These are phyloP conservation scores for Gamarada debralockiae DNA, from an alignment of 495 filamentous ascomycete species.

Conservation along the genomic window DNA sequence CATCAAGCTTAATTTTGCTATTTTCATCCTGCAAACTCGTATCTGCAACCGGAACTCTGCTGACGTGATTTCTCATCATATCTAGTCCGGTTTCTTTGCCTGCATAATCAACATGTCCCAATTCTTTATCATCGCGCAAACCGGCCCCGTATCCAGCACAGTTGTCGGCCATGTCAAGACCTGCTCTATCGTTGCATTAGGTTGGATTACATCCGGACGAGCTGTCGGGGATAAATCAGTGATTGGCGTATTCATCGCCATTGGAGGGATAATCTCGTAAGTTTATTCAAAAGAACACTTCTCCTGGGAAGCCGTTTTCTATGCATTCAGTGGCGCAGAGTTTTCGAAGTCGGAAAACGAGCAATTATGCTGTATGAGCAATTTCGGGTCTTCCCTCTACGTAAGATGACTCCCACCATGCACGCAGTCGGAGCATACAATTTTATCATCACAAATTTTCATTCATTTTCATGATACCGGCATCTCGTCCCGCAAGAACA, in stretches of 20 bases:
- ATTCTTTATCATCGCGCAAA: constrained; percentile 70
- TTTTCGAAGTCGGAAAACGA: too few relatives aligned
- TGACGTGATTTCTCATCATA: constrained; percentile 9
- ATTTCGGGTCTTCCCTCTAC: too few relatives aligned
- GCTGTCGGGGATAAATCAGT: constrained; percentile 47
- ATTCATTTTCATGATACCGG: too few relatives aligned
- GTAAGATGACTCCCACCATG: too few relatives aligned
- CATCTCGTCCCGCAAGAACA: neutral
- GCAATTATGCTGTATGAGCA: too few relatives aligned
- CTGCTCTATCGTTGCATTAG: constrained; percentile 53
- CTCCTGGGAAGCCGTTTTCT: neutral
- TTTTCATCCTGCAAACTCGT: neutral
- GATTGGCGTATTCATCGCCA: constrained; percentile 48
- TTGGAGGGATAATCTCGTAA: constrained; percentile 53
- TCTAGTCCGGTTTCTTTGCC: constrained; percentile 54
- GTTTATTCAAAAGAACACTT: constrained; percentile 12
- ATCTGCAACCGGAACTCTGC: constrained; percentile 13
- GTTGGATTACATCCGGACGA: constrained; percentile 49
- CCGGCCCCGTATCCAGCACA: constrained; percentile 66
- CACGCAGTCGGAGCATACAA: too few relatives aligned
- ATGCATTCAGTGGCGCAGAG: neutral
- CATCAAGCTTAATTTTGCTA: neutral
- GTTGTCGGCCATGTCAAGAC: constrained; percentile 68
- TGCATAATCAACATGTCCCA: constrained; percentile 69
- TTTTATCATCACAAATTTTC: too few relatives aligned